Percentiles rank a stretch among this genome's conserved stretches.
Evolutionary conservation across 495 filamentous ascomycete species (phyloP).

Genomic region (Tuber aestivum): DNA sequence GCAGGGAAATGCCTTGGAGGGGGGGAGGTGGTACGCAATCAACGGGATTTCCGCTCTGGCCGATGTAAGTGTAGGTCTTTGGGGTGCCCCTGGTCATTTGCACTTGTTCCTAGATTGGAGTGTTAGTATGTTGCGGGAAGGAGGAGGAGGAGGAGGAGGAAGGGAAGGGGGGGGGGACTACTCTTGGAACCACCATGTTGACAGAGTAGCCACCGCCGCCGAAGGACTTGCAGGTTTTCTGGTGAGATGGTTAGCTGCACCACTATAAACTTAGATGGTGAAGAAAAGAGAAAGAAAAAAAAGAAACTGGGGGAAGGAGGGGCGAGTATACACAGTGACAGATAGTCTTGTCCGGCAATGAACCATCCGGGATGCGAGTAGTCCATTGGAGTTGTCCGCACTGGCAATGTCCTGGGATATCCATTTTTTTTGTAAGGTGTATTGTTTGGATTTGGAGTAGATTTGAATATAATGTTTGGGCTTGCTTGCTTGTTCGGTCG

Average conservation of each 20-base stretch:
- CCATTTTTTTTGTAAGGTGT: constrained; percentile 7
- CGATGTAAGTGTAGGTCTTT: constrained; percentile 30
- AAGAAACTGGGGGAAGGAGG: background rate
- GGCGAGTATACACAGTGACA: constrained; percentile 31
- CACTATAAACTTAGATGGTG: too few relatives aligned
- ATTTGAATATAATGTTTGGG: background rate
- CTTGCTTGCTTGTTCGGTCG: background rate
- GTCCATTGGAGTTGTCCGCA: constrained; percentile 36
- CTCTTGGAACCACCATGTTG: constrained; percentile 31
- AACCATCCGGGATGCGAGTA: constrained; percentile 8
- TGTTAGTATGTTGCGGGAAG: background rate
- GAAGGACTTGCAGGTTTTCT: constrained; percentile 26
- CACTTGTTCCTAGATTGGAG: constrained; percentile 18
- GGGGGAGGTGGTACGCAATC: constrained; percentile 19
- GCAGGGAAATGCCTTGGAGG: background rate
- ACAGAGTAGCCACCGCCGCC: constrained; percentile 35
- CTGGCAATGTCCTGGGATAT: constrained; percentile 25
- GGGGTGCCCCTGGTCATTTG: constrained; percentile 28
- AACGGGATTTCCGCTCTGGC: constrained; percentile 20
- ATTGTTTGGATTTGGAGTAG: background rate
- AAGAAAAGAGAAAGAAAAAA: too few relatives aligned
- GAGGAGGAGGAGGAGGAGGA: background rate
- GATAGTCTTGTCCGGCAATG: constrained; percentile 19
- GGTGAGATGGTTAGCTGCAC: background rate
- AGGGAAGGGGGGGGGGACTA: background rate